phyloP scores from a whole-genome alignment of 441 rosid genomes.

The Kokia cookei region DNA sequence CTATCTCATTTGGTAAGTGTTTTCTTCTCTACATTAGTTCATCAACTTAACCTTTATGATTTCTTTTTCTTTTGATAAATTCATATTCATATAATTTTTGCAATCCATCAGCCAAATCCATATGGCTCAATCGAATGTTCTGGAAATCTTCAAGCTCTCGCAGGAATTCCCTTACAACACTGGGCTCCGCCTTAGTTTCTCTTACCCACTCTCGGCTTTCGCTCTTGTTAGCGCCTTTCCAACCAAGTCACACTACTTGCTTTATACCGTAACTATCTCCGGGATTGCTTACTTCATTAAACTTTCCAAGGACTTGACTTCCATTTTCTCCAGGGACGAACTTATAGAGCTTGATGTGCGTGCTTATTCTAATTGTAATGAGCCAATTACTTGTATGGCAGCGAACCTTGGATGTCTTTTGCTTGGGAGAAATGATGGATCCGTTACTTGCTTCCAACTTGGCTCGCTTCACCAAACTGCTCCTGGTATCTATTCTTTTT shows the following conservation, averaged over 20 bases:
- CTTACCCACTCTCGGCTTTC: slow-evolving; percentile 60
- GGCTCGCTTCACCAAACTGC: slow-evolving; percentile 34
- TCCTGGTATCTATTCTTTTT: slow-evolving; percentile 42
- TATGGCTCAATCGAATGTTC: slow-evolving; percentile 33
- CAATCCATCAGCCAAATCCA: slow-evolving; percentile 47
- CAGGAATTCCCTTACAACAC: slow-evolving; percentile 37
- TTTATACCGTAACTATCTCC: slow-evolving; percentile 56
- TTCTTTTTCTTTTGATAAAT: neutral
- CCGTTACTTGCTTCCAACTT: slow-evolving; percentile 58
- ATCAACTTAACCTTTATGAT: neutral
- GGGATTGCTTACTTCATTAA: slow-evolving; percentile 66
- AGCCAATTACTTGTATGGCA: slow-evolving; percentile 43
- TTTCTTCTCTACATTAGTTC: neutral
- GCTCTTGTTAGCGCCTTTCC: slow-evolving; percentile 44
- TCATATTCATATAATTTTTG: neutral
- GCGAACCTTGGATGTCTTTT: slow-evolving; percentile 58
- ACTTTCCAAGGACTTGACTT: slow-evolving; percentile 35
- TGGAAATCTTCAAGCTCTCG: slow-evolving; percentile 74
- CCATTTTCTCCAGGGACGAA: slow-evolving; percentile 43
- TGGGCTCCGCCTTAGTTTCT: slow-evolving; percentile 66
- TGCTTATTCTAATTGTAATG: slow-evolving; percentile 23
- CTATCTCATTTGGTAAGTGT: slow-evolving; percentile 43
- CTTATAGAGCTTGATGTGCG: slow-evolving; percentile 42
- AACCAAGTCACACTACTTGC: slow-evolving; percentile 30
- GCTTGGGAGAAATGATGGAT: slow-evolving; percentile 70